phyloP scores from a whole-genome alignment of 139 green algal genomes.

The Tetraselmis chui region DNA sequence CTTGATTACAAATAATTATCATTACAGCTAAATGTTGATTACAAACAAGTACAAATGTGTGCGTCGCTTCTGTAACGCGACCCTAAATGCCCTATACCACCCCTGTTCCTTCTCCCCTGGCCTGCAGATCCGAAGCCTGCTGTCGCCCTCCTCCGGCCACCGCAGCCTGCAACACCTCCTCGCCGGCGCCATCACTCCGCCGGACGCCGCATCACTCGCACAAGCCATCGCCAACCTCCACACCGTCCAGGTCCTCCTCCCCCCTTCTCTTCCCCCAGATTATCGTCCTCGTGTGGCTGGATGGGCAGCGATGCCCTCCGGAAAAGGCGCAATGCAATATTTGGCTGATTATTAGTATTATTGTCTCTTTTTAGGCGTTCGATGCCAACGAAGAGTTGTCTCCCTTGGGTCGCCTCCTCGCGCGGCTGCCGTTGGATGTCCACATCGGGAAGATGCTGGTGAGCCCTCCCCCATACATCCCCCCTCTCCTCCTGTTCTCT shows the following conservation, averaged over 20 bases:
- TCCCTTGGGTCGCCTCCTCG: not conserved
- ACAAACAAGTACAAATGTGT: too few species aligned
- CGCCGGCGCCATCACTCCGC: constrained; percentile 55
- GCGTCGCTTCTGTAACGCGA: too few species aligned
- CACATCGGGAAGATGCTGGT: constrained; percentile 6
- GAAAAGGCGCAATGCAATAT: too few species aligned
- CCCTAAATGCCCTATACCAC: too few species aligned
- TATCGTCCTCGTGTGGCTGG: too few species aligned
- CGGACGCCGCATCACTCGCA: constrained; percentile 20
- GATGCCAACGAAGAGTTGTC: not conserved
- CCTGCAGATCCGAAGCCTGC: not conserved
- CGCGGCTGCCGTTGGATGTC: not conserved
- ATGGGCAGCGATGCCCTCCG: not conserved
- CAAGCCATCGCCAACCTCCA: constrained; percentile 4
- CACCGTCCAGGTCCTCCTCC: not conserved
- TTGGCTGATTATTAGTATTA: too few species aligned
- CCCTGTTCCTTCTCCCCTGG: too few species aligned
- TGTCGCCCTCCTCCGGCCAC: constrained; percentile 1
- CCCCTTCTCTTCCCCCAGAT: not conserved
- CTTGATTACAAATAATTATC: too few species aligned
- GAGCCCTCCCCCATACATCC: not conserved
- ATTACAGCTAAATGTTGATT: too few species aligned
- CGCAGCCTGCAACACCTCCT: constrained; percentile 32
- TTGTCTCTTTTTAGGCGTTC: too few species aligned
- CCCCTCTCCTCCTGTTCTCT: too few species aligned